Percentiles rank a stretch among this genome's conserved stretches.
Evolutionary conservation across 805 yeast genomes (phyloP).

Genomic region (Yarrowia divulgata): DNA sequence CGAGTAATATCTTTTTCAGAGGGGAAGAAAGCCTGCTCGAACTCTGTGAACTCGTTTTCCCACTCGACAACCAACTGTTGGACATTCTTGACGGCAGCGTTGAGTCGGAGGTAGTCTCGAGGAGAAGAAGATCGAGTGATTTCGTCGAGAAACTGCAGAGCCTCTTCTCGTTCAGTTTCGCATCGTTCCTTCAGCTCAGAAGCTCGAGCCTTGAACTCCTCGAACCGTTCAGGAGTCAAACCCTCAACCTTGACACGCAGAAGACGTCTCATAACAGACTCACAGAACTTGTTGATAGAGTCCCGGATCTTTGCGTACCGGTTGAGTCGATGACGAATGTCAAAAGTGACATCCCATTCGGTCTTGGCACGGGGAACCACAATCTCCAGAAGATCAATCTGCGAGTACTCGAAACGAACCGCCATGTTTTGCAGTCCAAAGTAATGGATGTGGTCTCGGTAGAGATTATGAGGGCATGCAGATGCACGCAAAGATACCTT

Average conservation of each 20-base stretch:
- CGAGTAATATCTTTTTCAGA: constrained; percentile 91
- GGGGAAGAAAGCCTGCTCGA: constrained; percentile 81
- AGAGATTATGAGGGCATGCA: constrained; percentile 79
- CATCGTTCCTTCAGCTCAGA: constrained; percentile 64
- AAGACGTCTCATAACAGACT: constrained; percentile 72
- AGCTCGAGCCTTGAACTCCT: constrained; percentile 68
- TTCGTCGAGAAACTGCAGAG: constrained; percentile 57
- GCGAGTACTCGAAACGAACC: constrained; percentile 77
- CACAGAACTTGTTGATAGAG: constrained; percentile 69
- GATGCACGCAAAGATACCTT: constrained; percentile 64
- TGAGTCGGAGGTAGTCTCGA: constrained; percentile 72
- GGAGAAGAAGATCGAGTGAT: constrained; percentile 65
- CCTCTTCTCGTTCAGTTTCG: constrained; percentile 57
- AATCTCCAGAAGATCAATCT: constrained; percentile 78
- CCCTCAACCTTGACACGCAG: constrained; percentile 79
- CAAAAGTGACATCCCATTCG: constrained; percentile 74
- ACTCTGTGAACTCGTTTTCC: constrained; percentile 83
- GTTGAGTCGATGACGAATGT: constrained; percentile 71
- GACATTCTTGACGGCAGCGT: constrained; percentile 69
- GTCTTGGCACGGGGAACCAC: constrained; percentile 76
- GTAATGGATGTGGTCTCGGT: constrained; percentile 80
- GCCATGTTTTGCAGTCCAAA: constrained; percentile 83
- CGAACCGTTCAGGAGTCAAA: constrained; percentile 72
- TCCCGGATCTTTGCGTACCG: constrained; percentile 61
- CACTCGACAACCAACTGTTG: constrained; percentile 86